A percentile compares a stretch with the other conserved stretches of the same genome.
Evolutionary conservation across 768 basidiomycete species (phyloP).

Genomic region (Lactifluus echinatus): DNA sequence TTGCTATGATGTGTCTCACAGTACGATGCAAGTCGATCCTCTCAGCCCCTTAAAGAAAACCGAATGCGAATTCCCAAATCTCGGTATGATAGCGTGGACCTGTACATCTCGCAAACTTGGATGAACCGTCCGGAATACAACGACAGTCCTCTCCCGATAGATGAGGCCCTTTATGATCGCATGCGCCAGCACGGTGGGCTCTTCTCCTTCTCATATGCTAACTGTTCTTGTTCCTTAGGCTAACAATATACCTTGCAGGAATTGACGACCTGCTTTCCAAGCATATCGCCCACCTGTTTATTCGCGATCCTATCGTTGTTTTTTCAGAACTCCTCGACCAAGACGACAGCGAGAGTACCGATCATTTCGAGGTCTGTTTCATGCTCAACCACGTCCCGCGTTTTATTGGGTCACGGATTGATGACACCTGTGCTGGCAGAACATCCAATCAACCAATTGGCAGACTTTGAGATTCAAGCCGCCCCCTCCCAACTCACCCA

Average conservation of each 20-base stretch:
- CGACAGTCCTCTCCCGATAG: constrained; percentile 74
- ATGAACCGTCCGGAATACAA: constrained; percentile 91
- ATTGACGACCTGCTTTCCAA: constrained; percentile 82
- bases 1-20: constrained; percentile 3
- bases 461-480: constrained; percentile 98
- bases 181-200: constrained; percentile 66
- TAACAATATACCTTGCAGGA: too few relatives aligned
- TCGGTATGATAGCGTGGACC: constrained; percentile 91
- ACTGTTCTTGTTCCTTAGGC: too few relatives aligned
- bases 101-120: constrained; percentile 84
- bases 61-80: constrained; percentile 87
- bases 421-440: constrained; percentile 38
- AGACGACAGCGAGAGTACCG: constrained; percentile 78
- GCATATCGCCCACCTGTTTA: constrained; percentile 93
- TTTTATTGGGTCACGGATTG: neutral
- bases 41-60: constrained; percentile 67
- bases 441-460: constrained; percentile 99
- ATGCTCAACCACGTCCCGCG: neutral
- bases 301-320: constrained; percentile 92
- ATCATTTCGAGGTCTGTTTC: constrained; percentile 82
- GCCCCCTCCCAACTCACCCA: constrained; percentile 83
- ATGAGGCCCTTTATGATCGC: constrained; percentile 63
- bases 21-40: neutral
- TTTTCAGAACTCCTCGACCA: constrained; percentile 92
- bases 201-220: neutral